Conservation (phyloP, 2,329 filamentous ascomycete genomes). For the Alternaria longipes region DNA sequence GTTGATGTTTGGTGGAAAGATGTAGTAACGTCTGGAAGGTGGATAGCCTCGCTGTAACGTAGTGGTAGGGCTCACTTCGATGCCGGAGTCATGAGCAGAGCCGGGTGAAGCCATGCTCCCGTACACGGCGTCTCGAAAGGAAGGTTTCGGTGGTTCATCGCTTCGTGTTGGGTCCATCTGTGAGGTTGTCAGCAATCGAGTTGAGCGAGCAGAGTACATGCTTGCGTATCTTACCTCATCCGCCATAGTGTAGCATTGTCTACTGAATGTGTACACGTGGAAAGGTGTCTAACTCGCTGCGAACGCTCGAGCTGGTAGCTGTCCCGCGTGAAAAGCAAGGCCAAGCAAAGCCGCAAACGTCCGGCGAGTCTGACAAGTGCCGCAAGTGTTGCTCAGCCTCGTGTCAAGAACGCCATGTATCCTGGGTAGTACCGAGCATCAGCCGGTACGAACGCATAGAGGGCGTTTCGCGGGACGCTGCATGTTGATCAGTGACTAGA, state of each 20-base stretch:
- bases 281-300: background rate
- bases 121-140: conserved; percentile 23
- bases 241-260: conserved; percentile 27
- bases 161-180: conserved; percentile 13
- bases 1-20: conserved; percentile 34
- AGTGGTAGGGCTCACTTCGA: conserved; percentile 21
- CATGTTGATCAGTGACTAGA: background rate
- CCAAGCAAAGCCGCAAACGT: conserved; percentile 4
- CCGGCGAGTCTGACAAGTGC: conserved; percentile 15
- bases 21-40: conserved; percentile 29
- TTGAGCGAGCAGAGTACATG: background rate
- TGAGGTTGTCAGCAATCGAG: conserved; percentile 9
- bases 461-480: background rate
- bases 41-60: conserved; percentile 19
- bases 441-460: background rate
- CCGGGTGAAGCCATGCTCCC: conserved; percentile 15
- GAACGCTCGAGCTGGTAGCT: background rate
- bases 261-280: background rate
- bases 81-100: conserved; percentile 22
- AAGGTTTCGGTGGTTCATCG: conserved; percentile 6
- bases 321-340: background rate
- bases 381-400: conserved; percentile 24
- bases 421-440: conserved; percentile 6
- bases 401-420: conserved; percentile 13
- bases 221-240: conserved; percentile 20